Evolutionary conservation across 2,329 filamentous ascomycete species (phyloP), one percentile per base, ranked within the genome.

Genomic region (Trichoderma sp.): DNA sequence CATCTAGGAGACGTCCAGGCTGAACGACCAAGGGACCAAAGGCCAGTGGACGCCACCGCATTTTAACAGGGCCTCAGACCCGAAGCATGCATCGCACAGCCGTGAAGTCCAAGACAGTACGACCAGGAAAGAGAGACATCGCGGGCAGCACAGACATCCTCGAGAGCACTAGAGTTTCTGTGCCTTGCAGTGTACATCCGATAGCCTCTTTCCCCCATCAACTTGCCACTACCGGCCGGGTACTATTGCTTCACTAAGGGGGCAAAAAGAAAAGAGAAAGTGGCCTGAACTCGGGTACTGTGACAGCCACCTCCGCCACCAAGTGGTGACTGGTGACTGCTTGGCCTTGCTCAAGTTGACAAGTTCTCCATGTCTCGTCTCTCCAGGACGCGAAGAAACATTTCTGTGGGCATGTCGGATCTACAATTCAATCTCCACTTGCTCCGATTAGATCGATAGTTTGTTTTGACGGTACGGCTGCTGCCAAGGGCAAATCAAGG

Each of bases 1-100:
- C 68, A 70, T 52, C 47, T 58, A 56, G 43, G 33, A 67, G 40
- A 31, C 43, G 19, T 47, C 53, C 24, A 52, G 55, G 63, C 43
- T 49, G 64, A 53, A 49, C 29, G 37, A 68, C 40, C 19, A 68
- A 68, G 31, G 55, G 40, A 6, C 40, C 19, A 68, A 68, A 24
- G 43, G 43, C 5, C 40, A 21, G 29, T 24, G 31, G 43, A 52
- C 64, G 68, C 68, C 31, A 49, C 68, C 16, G n/a, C 47, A 19
- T 55, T 62, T 29, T 53, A 16, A 56, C 55, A 60, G 55, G 55
- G 59, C 56, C 47, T 67, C 47, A 60, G 53, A 61, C 68, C 68
- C 57, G 64, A 70, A 27, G 59, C 53, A 57, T 61, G 68, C 64
- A 70, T 68, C 57, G 14, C 49, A 70, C 49, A 68, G 52, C 56